Conservation (phyloP, 192 early-diverging fungal species). For the Gryganskiella cystojenkinii region DNA sequence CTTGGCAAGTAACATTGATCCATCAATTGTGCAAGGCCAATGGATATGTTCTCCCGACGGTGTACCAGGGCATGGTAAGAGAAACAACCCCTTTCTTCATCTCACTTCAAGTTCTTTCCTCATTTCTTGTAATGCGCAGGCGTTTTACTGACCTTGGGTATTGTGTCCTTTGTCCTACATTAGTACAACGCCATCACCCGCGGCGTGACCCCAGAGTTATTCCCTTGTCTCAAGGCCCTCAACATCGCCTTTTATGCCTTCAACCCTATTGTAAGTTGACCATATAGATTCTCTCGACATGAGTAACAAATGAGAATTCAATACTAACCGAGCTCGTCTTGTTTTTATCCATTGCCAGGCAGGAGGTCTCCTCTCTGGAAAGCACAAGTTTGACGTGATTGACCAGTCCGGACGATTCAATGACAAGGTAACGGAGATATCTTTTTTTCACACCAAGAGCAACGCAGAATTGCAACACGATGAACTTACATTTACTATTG, state of each 20-base stretch:
- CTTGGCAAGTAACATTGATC: slow-evolving; percentile 53
- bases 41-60: slow-evolving; percentile 52
- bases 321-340: background rate
- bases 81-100: background rate
- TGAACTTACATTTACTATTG: background rate
- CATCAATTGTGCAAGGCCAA: slow-evolving; percentile 54
- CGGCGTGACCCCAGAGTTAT: slow-evolving; percentile 56
- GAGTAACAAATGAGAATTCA: too few relatives aligned
- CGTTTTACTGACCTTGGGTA: background rate
- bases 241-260: slow-evolving; percentile 73
- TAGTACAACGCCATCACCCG: slow-evolving; percentile 58
- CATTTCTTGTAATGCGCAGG: slow-evolving; percentile 23
- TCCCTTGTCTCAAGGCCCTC: slow-evolving; percentile 66
- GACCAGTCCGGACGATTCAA: slow-evolving; percentile 25
- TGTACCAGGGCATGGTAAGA: slow-evolving; percentile 56
- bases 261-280: slow-evolving; percentile 61
- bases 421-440: slow-evolving; percentile 1
- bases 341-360: too few relatives aligned
- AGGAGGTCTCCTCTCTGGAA: slow-evolving; percentile 37
- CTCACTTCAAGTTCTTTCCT: background rate
- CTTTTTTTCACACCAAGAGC: background rate
- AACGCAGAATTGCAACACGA: too few relatives aligned
- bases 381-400: slow-evolving; percentile 15
- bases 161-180: background rate
- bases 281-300: background rate